phyloP scores from a whole-genome alignment of 2,329 filamentous ascomycete genomes.

The Penicillium glabrum region DNA sequence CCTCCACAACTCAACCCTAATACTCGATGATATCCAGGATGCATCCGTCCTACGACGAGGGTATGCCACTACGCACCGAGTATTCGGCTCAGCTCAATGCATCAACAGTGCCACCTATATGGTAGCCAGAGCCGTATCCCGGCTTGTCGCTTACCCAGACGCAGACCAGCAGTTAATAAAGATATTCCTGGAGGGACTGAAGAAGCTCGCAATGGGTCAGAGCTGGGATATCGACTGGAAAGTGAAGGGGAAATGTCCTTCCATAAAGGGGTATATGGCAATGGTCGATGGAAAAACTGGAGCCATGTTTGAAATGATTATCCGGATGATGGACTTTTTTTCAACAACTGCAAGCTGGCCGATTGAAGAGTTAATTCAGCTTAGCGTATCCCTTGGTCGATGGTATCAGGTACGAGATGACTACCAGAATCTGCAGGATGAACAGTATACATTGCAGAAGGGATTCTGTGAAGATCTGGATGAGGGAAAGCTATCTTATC shows the following conservation, averaged over 20 bases:
- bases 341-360: not conserved
- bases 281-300: not conserved
- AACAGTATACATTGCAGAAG: not conserved
- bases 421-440: not conserved
- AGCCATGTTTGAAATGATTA: not conserved
- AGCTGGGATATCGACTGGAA: not conserved
- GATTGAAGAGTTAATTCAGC: not conserved
- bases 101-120: not conserved
- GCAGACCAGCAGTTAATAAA: not conserved
- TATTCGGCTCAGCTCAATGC: not conserved
- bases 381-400: not conserved
- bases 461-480: not conserved
- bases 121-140: not conserved
- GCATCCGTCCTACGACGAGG: not conserved
- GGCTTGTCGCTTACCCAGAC: not conserved
- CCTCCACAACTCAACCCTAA: not conserved
- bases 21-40: not conserved
- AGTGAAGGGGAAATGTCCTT: not conserved
- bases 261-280: not conserved
- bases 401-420: not conserved
- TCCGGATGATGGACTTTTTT: not conserved
- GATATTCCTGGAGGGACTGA: not conserved
- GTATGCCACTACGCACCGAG: not conserved
- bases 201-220: not conserved
- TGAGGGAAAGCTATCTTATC: not conserved